Conservation (phyloP, 306 rosid species). For the Vigna angularis region DNA sequence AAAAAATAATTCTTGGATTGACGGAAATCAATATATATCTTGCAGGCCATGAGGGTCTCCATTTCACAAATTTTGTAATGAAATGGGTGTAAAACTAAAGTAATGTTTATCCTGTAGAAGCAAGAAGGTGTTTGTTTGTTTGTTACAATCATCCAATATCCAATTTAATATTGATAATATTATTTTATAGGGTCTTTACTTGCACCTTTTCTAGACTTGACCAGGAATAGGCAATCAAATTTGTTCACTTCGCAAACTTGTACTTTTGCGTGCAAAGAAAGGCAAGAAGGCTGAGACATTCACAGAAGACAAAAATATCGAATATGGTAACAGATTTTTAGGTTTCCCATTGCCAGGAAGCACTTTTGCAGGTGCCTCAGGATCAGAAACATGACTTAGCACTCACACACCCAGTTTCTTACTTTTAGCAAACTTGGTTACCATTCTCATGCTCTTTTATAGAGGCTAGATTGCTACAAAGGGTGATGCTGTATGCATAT, state of each 20-base stretch:
- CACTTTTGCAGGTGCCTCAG: conserved; percentile 43
- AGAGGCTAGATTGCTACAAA: background rate
- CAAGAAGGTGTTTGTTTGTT: conserved; percentile 3
- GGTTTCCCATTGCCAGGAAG: conserved; percentile 40
- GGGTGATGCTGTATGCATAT: background rate
- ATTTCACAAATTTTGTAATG: too few relatives aligned
- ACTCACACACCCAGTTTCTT: conserved; percentile 22
- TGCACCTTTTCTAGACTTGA: conserved; percentile 38
- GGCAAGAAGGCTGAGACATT: conserved; percentile 8
- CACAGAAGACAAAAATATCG: conserved; percentile 13
- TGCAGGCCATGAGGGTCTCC: too few relatives aligned
- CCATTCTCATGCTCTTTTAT: conserved; percentile 32
- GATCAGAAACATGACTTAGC: conserved; percentile 47
- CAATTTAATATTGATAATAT: too few relatives aligned
- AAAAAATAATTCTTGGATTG: too few relatives aligned
- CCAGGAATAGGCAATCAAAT: conserved; percentile 45
- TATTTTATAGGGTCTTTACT: background rate
- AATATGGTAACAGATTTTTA: conserved; percentile 22
- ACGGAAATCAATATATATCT: too few relatives aligned
- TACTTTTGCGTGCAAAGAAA: conserved; percentile 54
- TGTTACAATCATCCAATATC: too few relatives aligned
- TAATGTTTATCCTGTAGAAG: background rate
- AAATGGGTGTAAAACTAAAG: background rate
- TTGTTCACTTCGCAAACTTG: conserved; percentile 40
- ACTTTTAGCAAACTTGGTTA: conserved; percentile 26